These are phyloP conservation scores for Pichia sp. DNA, from an alignment of 1,139 yeast genomes.

Conservation along the genomic window DNA sequence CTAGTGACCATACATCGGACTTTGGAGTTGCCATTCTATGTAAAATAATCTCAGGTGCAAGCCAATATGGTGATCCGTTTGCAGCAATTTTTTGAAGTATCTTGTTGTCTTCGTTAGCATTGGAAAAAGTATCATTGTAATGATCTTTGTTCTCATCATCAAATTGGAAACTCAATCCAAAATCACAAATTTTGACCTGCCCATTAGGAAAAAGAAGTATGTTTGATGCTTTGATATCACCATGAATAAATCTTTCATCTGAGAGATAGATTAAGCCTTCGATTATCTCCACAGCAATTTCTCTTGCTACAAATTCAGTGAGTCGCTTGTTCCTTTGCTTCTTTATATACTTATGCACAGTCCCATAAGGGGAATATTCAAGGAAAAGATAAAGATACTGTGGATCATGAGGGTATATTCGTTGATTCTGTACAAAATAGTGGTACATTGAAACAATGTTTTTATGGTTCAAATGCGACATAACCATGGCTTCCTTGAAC, in stretches of 20 bases:
- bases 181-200: conserved; percentile 64
- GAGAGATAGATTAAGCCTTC: conserved; percentile 66
- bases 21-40: conserved; percentile 38
- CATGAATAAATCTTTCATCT: conserved; percentile 64
- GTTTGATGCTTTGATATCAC: conserved; percentile 78
- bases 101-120: conserved; percentile 14
- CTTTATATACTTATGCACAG: conserved; percentile 60
- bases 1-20: conserved; percentile 90
- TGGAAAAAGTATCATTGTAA: conserved; percentile 5
- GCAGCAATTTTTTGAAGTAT: conserved; percentile 25
- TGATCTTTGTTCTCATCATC: conserved; percentile 21
- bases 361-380: conserved; percentile 82
- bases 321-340: conserved; percentile 44
- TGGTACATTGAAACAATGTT: conserved; percentile 90
- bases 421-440: conserved; percentile 54
- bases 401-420: neutral
- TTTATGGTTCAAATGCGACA: conserved; percentile 74
- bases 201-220: conserved; percentile 56
- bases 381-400: conserved; percentile 32
- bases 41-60: conserved; percentile 80
- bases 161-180: conserved; percentile 59
- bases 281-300: conserved; percentile 63
- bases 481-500: conserved; percentile 80
- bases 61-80: conserved; percentile 78
- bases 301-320: conserved; percentile 54